phyloP scores from a whole-genome alignment of 192 early-diverging fungal genomes.

The Gigaspora rosea region DNA sequence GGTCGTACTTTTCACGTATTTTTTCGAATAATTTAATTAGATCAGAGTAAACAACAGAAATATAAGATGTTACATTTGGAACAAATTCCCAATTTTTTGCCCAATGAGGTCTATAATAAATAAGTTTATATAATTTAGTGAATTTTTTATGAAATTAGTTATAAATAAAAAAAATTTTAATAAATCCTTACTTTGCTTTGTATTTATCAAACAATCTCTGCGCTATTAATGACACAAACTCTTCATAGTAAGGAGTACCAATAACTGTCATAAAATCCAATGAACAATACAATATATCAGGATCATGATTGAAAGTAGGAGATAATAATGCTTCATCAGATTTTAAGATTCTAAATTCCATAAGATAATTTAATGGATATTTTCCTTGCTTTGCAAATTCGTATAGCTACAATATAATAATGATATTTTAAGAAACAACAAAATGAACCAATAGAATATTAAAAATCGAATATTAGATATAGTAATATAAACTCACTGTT shows the following conservation, averaged over 20 bases:
- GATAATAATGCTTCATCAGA: conserved; percentile 29
- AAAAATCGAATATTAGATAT: background rate
- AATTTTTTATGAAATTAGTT: background rate
- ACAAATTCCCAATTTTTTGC: too few relatives aligned
- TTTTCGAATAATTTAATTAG: conserved; percentile 33
- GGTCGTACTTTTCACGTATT: conserved; percentile 41
- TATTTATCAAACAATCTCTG: conserved; percentile 38
- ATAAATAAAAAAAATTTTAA: conserved; percentile 8
- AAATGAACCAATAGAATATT: background rate
- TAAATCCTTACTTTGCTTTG: conserved; percentile 31
- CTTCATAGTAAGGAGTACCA: conserved; percentile 25
- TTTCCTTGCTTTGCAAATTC: conserved; percentile 9
- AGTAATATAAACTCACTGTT: background rate
- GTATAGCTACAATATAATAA: conserved; percentile 27
- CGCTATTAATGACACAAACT: conserved; percentile 32
- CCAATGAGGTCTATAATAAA: too few relatives aligned
- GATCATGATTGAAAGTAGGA: conserved; percentile 35
- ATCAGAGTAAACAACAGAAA: conserved; percentile 24
- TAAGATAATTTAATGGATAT: conserved; percentile 33
- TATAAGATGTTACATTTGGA: conserved; percentile 1
- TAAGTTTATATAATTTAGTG: too few relatives aligned
- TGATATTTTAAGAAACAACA: background rate
- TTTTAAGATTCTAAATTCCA: conserved; percentile 41
- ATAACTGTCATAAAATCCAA: conserved; percentile 33
- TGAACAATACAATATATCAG: conserved; percentile 36